Conservation (phyloP, 345 rosid species). For the Cochlearia excelsa region DNA sequence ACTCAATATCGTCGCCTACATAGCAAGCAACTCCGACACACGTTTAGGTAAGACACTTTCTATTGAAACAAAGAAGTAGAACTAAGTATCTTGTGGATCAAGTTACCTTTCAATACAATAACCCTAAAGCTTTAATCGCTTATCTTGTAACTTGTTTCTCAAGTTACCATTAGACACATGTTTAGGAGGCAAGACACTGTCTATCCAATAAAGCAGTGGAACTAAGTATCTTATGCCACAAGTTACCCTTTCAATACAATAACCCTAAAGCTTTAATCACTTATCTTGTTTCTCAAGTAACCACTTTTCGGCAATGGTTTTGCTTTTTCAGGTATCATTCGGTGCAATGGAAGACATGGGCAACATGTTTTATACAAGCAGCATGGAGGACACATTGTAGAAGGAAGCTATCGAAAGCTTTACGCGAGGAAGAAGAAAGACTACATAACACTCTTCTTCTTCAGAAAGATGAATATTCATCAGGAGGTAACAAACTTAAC, state of each 20-base stretch:
- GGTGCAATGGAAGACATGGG: conserved; percentile 41
- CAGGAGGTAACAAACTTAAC: conserved; percentile 35
- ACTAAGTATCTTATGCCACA: background rate
- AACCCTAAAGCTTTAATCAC: background rate
- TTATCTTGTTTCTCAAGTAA: background rate
- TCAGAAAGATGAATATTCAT: conserved; percentile 26
- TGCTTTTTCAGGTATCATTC: conserved; percentile 35
- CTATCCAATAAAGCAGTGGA: background rate
- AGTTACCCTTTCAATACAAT: background rate
- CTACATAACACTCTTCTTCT: conserved; percentile 39
- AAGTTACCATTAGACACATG: conserved; percentile 10
- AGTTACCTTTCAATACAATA: background rate
- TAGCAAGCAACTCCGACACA: conserved; percentile 41
- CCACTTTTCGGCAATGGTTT: background rate
- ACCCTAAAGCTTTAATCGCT: background rate
- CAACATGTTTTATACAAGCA: conserved; percentile 40
- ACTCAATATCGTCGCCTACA: conserved; percentile 37
- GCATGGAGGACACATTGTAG: conserved; percentile 40
- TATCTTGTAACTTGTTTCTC: conserved; percentile 7
- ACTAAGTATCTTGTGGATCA: background rate
- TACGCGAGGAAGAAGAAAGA: conserved; percentile 37
- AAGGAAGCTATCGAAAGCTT: conserved; percentile 36
- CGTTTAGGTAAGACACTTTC: conserved; percentile 13
- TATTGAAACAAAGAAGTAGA: background rate
- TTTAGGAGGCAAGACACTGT: conserved; percentile 12